Conservation (phyloP, 208 protist genomes). For the Angomonas desouzai region DNA sequence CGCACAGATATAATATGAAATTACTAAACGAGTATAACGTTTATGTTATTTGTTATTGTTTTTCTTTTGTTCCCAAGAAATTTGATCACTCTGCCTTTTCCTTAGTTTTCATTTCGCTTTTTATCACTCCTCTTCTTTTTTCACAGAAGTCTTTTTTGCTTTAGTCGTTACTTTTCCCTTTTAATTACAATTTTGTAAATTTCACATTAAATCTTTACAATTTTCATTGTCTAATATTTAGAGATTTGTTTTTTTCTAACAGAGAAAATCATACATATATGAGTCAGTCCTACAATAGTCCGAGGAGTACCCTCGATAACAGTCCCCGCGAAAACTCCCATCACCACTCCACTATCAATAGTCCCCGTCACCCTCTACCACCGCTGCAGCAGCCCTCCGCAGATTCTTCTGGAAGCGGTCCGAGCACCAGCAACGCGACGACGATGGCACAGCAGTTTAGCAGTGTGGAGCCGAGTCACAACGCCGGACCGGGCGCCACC, state of each 20-base stretch:
- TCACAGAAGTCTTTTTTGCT: too few relatives aligned
- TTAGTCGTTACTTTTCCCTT: too few relatives aligned
- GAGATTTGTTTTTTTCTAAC: slow-evolving; percentile 6
- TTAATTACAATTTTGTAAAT: too few relatives aligned
- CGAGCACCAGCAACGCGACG: background rate
- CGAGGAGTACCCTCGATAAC: background rate
- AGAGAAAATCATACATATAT: background rate
- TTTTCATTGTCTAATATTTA: slow-evolving; percentile 11
- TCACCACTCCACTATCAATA: background rate
- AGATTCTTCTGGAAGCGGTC: background rate
- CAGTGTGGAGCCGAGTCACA: background rate
- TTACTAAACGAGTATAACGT: too few relatives aligned
- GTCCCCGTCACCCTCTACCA: too few relatives aligned
- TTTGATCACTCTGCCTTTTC: too few relatives aligned
- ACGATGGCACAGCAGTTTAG: background rate
- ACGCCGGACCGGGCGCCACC: background rate
- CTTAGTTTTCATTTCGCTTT: too few relatives aligned
- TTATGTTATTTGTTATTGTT: too few relatives aligned
- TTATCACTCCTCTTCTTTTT: too few relatives aligned
- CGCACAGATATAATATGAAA: too few relatives aligned
- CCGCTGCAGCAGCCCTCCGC: background rate
- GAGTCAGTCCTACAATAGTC: background rate
- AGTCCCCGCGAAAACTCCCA: background rate
- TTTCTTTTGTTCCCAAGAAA: too few relatives aligned
- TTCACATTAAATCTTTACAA: background rate